phyloP scores from a whole-genome alignment of 106 monocot species.

The Dactylorhiza incarnata region DNA sequence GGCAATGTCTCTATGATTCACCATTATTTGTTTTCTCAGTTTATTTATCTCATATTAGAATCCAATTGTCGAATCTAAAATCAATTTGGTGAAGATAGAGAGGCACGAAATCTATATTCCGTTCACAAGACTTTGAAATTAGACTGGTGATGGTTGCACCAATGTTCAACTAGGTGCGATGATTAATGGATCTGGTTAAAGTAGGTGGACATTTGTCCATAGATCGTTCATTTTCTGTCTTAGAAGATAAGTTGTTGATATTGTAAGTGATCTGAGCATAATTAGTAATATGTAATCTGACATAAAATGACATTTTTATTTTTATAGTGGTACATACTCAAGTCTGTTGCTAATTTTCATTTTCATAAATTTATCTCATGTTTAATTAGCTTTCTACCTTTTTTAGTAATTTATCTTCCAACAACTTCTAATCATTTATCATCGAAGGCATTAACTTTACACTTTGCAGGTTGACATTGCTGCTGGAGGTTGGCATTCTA shows the following conservation, averaged over 20 bases:
- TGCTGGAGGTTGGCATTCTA: constrained; percentile 99
- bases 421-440: not conserved
- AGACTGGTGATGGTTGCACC: no score
- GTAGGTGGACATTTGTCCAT: no score
- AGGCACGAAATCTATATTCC: no score
- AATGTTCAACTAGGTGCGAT: no score
- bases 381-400: not conserved
- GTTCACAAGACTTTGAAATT: no score
- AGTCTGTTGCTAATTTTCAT: not conserved
- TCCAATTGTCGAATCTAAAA: no score
- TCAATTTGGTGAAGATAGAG: no score
- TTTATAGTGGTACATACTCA: not conserved
- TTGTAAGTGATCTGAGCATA: not conserved
- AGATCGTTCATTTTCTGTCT: no score
- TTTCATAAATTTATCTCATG: not conserved
- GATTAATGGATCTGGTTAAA: no score
- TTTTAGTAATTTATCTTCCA: not conserved
- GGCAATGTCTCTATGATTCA: no score
- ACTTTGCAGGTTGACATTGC: constrained; percentile 89
- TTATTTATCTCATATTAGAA: no score
- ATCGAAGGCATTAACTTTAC: not conserved
- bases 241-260: not conserved
- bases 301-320: not conserved
- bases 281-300: not conserved
- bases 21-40: no score